Percentiles rank a stretch among this genome's conserved stretches.
Conservation (phyloP, 2,329 filamentous ascomycete genomes). For the Ceratocystis albifundus region DNA sequence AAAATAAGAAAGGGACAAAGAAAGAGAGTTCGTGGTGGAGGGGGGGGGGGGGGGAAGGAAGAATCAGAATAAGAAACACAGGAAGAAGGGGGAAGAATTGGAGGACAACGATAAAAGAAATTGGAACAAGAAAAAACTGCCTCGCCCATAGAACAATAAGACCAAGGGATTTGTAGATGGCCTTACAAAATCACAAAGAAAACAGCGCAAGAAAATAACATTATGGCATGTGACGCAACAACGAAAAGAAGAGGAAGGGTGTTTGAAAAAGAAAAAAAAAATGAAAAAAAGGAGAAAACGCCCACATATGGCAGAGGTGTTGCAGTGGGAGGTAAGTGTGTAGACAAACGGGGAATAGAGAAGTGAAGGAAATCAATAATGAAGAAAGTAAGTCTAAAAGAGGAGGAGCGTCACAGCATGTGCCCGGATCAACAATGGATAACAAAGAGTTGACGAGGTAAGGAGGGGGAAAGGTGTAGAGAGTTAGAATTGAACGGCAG, state of each 20-base stretch:
- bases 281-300: not conserved
- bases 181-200: not conserved
- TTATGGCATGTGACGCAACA: slow-evolving; percentile 3
- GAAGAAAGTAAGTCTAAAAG: slow-evolving; percentile 11
- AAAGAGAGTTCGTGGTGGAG: not conserved
- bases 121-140: not conserved
- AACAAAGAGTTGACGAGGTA: not conserved
- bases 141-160: not conserved
- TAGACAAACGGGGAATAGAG: slow-evolving; percentile 1
- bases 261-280: not conserved
- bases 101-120: not conserved
- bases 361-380: slow-evolving; percentile 4
- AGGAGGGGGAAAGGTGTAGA: not conserved
- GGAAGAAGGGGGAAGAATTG: not conserved
- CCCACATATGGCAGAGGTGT: not conserved
- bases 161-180: not conserved
- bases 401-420: slow-evolving; percentile 7
- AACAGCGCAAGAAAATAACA: not conserved
- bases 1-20: not conserved
- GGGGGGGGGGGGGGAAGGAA: not conserved
- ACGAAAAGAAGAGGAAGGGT: slow-evolving; percentile 5
- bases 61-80: not conserved
- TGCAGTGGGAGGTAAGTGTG: not conserved
- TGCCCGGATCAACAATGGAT: not conserved
- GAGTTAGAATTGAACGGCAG: not conserved